Conservation (phyloP, 1,284 basidiomycete species). For the Bondarzewia mesenterica region DNA sequence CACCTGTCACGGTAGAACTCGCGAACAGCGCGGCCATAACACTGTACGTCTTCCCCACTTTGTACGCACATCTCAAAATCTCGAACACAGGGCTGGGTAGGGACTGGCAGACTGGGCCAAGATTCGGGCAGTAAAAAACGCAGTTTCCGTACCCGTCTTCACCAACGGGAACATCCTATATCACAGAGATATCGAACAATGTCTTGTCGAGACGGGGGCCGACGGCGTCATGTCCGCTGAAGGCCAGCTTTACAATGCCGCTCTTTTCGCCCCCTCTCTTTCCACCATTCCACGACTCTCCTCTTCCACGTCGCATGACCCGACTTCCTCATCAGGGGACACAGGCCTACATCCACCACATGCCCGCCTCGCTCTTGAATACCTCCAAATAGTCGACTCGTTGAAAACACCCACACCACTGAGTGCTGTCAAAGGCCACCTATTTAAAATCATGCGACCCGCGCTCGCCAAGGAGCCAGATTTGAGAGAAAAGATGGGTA, state of each 20-base stretch:
- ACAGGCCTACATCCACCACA: conserved; percentile 50
- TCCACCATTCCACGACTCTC: conserved; percentile 7
- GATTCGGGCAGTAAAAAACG: conserved; percentile 80
- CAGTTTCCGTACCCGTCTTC: conserved; percentile 88
- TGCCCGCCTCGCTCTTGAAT: conserved; percentile 73
- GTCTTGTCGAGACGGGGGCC: conserved; percentile 75
- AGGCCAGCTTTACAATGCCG: conserved; percentile 91
- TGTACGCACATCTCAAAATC: not conserved
- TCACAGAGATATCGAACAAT: conserved; percentile 71
- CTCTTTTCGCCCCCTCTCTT: conserved; percentile 53
- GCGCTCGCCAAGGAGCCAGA: conserved; percentile 66
- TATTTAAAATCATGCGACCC: conserved; percentile 89
- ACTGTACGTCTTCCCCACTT: conserved; percentile 31
- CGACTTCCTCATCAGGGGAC: conserved; percentile 20
- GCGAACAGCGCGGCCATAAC: conserved; percentile 87
- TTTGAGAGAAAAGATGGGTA: conserved; percentile 65
- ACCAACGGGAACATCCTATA: conserved; percentile 97
- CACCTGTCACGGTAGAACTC: conserved; percentile 86
- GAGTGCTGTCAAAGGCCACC: conserved; percentile 83
- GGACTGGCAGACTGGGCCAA: conserved; percentile 84
- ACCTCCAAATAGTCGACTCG: conserved; percentile 72
- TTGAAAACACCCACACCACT: conserved; percentile 68
- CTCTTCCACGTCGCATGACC: not conserved
- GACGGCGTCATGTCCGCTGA: conserved; percentile 96
- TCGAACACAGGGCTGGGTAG: too few relatives aligned